Conservation (phyloP, 2,329 filamentous ascomycete genomes). For the Beauveria brongniartii region DNA sequence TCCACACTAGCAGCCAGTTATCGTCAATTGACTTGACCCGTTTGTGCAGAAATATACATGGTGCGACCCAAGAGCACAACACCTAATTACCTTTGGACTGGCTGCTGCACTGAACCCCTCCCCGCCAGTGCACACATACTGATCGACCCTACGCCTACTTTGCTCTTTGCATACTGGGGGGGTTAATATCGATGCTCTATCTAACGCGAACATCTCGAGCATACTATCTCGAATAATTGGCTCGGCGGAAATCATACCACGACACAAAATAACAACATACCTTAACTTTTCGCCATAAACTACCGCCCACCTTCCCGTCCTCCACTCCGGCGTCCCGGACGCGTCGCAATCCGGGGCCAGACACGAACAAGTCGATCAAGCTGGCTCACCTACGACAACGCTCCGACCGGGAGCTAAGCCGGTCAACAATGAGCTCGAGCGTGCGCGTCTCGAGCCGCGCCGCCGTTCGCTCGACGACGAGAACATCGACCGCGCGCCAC, state of each 20-base stretch:
- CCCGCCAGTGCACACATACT: conserved; percentile 8
- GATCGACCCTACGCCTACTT: conserved; percentile 6
- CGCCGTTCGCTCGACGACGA: conserved; percentile 17
- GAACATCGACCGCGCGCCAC: conserved; percentile 19
- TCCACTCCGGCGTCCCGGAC: conserved; percentile 8
- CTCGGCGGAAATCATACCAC: background rate
- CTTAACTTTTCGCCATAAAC: background rate
- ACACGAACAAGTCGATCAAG: conserved; percentile 17
- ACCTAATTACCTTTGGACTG: background rate
- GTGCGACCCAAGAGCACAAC: conserved; percentile 4
- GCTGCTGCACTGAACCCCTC: conserved; percentile 8
- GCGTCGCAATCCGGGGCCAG: conserved; percentile 8
- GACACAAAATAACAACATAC: background rate
- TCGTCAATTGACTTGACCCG: background rate
- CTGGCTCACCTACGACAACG: conserved; percentile 29
- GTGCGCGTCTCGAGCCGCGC: conserved; percentile 17
- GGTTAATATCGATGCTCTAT: conserved; percentile 2
- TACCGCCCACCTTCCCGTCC: background rate
- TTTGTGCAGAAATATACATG: conserved; percentile 2
- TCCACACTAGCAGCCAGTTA: background rate
- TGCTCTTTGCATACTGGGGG: conserved; percentile 1
- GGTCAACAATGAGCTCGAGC: conserved; percentile 26
- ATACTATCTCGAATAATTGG: background rate
- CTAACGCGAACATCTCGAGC: background rate
- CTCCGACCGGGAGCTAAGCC: conserved; percentile 30